phyloP scores from a whole-genome alignment of 2,329 filamentous ascomycete species.

The Paraphoma sp. region DNA sequence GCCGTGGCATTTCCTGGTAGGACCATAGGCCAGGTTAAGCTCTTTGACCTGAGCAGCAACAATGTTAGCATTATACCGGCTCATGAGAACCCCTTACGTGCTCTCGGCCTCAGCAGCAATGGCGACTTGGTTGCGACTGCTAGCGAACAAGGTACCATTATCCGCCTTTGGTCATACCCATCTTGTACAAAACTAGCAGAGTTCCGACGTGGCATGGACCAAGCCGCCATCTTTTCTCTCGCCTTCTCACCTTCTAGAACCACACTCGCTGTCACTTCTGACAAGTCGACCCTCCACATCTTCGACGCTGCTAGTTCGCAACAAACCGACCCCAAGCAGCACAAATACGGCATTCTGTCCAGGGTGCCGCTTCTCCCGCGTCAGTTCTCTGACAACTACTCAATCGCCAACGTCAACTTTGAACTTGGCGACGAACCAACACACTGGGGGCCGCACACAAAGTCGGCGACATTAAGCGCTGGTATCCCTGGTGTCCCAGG shows the following conservation, averaged over 20 bases:
- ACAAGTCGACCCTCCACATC: constrained; percentile 94
- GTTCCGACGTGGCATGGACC: constrained; percentile 86
- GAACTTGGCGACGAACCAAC: constrained; percentile 77
- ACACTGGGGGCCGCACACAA: constrained; percentile 34
- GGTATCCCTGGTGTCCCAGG: constrained; percentile 61
- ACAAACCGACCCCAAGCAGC: constrained; percentile 25
- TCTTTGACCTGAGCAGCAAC: constrained; percentile 77
- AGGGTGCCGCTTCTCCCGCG: constrained; percentile 85
- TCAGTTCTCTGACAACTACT: constrained; percentile 89
- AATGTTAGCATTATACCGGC: constrained; percentile 95
- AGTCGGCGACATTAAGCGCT: constrained; percentile 48
- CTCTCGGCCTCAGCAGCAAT: constrained; percentile 79
- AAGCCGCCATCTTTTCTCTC: constrained; percentile 84
- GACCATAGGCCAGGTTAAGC: constrained; percentile 84
- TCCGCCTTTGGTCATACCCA: constrained; percentile 82
- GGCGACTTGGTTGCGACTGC: constrained; percentile 86
- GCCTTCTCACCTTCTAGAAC: constrained; percentile 83
- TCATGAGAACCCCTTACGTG: constrained; percentile 79
- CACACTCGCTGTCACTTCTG: constrained; percentile 88
- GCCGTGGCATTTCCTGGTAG: constrained; percentile 86
- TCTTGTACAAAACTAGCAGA: constrained; percentile 84
- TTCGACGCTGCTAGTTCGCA: constrained; percentile 70
- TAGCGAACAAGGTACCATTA: constrained; percentile 89
- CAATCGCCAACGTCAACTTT: constrained; percentile 80
- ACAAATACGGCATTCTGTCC: constrained; percentile 84